Evolutionary conservation across 2,329 filamentous ascomycete species (phyloP).

Genomic region (Aspergillus fumigatus): DNA sequence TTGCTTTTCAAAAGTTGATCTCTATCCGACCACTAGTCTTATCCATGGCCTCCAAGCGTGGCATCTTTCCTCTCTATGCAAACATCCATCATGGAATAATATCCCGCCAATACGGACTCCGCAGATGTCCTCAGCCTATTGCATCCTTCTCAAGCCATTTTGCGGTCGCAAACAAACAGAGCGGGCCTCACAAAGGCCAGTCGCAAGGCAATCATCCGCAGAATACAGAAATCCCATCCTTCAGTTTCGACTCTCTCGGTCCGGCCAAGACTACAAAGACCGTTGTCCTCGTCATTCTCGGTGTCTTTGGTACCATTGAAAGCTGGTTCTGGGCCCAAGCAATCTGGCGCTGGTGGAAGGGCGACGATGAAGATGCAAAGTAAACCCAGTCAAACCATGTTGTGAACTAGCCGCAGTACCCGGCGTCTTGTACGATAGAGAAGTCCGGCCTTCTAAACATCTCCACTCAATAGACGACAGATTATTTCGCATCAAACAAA

Average conservation of each 20-base stretch:
- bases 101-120: background rate
- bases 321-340: conserved; percentile 30
- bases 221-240: background rate
- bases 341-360: conserved; percentile 21
- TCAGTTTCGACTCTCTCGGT: conserved; percentile 24
- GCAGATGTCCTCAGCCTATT: background rate
- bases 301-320: conserved; percentile 31
- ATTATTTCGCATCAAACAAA: background rate
- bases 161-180: background rate
- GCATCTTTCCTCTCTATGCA: background rate
- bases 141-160: background rate
- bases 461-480: background rate
- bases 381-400: background rate
- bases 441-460: background rate
- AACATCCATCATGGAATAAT: background rate
- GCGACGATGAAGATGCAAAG: background rate
- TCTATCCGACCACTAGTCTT: too few relatives aligned
- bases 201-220: background rate
- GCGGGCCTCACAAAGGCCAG: background rate
- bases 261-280: conserved; percentile 26
- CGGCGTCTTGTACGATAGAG: background rate
- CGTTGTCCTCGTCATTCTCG: conserved; percentile 22
- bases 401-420: background rate
- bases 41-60: background rate
- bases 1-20: too few relatives aligned